A percentile compares a stretch with the other conserved stretches of the same genome.
phyloP scores from a whole-genome alignment of 371 early-diverging fungal genomes.

The Lichtheimia hyalospora region DNA sequence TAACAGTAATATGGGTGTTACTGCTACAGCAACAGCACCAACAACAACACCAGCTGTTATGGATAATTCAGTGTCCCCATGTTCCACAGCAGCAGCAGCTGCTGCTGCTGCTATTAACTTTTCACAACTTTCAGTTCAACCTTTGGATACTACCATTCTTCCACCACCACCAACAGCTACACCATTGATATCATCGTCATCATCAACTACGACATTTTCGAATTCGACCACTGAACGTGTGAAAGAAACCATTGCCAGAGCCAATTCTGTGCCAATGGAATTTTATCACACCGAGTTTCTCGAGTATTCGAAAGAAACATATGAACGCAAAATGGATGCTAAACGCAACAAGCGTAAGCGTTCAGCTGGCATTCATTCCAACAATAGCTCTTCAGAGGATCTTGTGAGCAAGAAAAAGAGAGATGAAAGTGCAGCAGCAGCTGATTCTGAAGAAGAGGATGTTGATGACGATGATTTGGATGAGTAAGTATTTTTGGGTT shows the following conservation, averaged over 20 bases:
- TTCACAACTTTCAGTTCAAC: slow-evolving; percentile 10
- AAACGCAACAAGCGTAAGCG: slow-evolving; percentile 47
- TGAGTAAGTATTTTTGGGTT: slow-evolving; percentile 13
- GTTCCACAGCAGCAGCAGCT: background rate
- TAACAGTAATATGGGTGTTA: background rate
- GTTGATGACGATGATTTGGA: slow-evolving; percentile 17
- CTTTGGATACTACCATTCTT: background rate
- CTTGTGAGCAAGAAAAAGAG: slow-evolving; percentile 25
- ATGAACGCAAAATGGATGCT: slow-evolving; percentile 45
- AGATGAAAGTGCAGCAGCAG: slow-evolving; percentile 20
- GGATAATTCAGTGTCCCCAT: background rate
- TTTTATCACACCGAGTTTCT: slow-evolving; percentile 53
- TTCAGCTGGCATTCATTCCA: slow-evolving; percentile 7
- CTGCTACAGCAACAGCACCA: no score
- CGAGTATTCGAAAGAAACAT: slow-evolving; percentile 50
- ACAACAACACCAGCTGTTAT: no score
- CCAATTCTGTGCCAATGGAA: slow-evolving; percentile 49
- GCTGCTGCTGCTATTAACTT: slow-evolving; percentile 3
- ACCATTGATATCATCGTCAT: slow-evolving; percentile 20
- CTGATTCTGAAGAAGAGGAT: slow-evolving; percentile 26
- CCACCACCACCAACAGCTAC: background rate
- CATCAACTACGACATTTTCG: slow-evolving; percentile 12
- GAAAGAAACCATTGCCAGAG: slow-evolving; percentile 48
- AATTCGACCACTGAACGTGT: slow-evolving; percentile 41
- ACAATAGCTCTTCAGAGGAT: slow-evolving; percentile 11